These are phyloP conservation scores for Penicillium samsonianum DNA, from an alignment of 495 filamentous ascomycete genomes.

Conservation along the genomic window DNA sequence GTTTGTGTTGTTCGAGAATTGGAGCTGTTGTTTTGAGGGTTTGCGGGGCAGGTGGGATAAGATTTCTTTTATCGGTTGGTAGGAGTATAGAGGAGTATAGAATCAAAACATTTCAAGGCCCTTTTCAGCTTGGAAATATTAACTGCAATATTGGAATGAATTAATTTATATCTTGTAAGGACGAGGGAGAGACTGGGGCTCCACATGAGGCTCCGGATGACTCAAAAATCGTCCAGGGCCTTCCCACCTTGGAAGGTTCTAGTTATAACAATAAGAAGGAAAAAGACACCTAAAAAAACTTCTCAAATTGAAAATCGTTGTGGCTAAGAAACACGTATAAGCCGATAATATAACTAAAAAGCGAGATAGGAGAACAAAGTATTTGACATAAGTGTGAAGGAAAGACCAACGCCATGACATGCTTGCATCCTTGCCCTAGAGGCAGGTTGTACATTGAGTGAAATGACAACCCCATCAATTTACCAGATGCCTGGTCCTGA, in stretches of 20 bases:
- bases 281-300: background rate
- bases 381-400: slow-evolving; percentile 15
- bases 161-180: background rate
- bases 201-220: background rate
- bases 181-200: background rate
- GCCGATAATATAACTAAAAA: slow-evolving; percentile 14
- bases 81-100: no score
- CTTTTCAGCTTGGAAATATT: background rate
- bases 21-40: background rate
- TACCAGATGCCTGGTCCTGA: slow-evolving; percentile 1
- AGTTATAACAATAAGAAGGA: background rate
- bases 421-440: slow-evolving; percentile 21
- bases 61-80: background rate
- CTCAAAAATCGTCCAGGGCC: background rate
- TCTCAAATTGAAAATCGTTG: background rate
- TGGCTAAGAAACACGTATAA: background rate
- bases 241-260: no score
- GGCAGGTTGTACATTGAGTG: slow-evolving; percentile 1
- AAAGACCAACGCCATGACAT: slow-evolving; percentile 34
- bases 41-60: background rate
- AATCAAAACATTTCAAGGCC: background rate
- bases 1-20: background rate
- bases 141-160: background rate
- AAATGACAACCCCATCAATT: background rate
- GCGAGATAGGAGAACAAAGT: slow-evolving; percentile 17